Conservation (phyloP, 495 filamentous ascomycete species). For the Aspergillus steynii region DNA sequence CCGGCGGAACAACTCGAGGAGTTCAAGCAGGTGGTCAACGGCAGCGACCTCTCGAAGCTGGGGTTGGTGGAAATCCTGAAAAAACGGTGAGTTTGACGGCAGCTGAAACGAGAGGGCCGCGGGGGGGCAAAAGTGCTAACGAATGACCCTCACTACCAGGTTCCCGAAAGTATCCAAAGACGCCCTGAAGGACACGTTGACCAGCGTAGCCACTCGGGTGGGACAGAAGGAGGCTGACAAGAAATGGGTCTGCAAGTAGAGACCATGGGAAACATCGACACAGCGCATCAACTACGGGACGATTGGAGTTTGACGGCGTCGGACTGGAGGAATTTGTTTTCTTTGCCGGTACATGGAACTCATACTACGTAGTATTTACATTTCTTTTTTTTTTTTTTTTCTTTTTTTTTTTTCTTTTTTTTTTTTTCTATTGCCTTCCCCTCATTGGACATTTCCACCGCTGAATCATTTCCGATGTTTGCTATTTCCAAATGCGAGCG, state of each 20-base stretch:
- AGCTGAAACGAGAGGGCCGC: neutral
- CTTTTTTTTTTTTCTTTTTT: too few species aligned
- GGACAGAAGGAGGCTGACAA: conserved; percentile 63
- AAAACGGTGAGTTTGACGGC: conserved; percentile 48
- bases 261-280: neutral
- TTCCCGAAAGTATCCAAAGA: conserved; percentile 74
- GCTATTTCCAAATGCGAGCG: too few species aligned
- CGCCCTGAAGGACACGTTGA: conserved; percentile 71
- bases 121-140: conserved; percentile 5
- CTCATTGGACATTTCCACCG: too few species aligned
- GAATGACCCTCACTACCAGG: conserved; percentile 26
- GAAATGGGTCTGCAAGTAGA: conserved; percentile 56
- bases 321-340: too few species aligned
- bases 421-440: too few species aligned
- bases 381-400: too few species aligned
- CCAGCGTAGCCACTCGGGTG: conserved; percentile 65
- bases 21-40: conserved; percentile 71
- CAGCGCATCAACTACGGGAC: neutral
- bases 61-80: conserved; percentile 76
- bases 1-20: conserved; percentile 62
- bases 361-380: too few species aligned
- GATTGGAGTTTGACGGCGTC: neutral
- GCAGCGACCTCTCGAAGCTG: conserved; percentile 71
- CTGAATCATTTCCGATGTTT: too few species aligned
- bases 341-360: too few species aligned